A percentile compares a stretch with the other conserved stretches of the same genome.
These are phyloP conservation scores for Protostelium mycophagum DNA, from an alignment of 78 protist genomes.

Conservation along the genomic window DNA sequence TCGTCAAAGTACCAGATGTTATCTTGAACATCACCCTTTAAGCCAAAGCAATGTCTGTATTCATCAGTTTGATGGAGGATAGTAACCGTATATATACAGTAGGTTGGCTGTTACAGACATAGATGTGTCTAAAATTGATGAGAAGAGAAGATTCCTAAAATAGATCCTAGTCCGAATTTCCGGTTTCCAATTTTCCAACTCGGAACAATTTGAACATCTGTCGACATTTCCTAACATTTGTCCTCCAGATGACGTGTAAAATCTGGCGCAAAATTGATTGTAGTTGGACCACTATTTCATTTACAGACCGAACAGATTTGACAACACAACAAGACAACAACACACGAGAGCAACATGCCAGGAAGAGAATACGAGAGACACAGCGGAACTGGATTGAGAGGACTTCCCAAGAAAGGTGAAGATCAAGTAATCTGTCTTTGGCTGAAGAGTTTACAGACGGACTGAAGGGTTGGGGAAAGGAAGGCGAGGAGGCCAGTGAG, in stretches of 20 bases:
- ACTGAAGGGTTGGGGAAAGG: not conserved
- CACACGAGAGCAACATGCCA: not conserved
- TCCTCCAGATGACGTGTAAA: too few species aligned
- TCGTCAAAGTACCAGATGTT: conserved; percentile 43
- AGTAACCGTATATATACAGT: not conserved
- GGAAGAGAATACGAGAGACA: not conserved
- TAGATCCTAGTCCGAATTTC: too few species aligned
- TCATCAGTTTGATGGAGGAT: not conserved
- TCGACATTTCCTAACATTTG: too few species aligned
- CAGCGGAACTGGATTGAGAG: not conserved
- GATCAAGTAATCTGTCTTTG: not conserved
- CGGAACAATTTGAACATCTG: too few species aligned
- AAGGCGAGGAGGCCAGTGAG: not conserved
- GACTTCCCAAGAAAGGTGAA: not conserved
- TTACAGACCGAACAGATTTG: too few species aligned
- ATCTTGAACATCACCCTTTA: conserved; percentile 47
- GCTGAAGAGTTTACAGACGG: not conserved
- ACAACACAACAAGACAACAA: not conserved
- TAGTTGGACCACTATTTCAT: too few species aligned
- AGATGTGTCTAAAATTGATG: not conserved
- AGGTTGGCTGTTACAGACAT: not conserved
- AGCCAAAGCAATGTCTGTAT: conserved; percentile 46
- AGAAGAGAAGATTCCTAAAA: too few species aligned
- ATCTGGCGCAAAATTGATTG: too few species aligned
- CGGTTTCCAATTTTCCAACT: too few species aligned